Conservation (phyloP, 2,329 filamentous ascomycete genomes). For the Aspergillus niger region DNA sequence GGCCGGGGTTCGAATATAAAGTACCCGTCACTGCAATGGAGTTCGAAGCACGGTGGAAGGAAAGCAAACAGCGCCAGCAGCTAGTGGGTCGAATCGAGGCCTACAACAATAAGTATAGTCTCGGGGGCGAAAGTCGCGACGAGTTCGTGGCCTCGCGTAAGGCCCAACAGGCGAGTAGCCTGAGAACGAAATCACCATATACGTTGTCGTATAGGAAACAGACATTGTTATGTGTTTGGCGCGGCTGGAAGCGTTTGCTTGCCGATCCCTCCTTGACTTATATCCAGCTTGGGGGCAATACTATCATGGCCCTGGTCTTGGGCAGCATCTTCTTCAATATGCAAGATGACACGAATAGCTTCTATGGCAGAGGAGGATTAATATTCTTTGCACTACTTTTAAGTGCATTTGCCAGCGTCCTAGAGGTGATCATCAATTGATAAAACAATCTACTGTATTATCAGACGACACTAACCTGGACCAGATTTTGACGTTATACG, state of each 20-base stretch:
- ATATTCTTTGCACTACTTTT: conserved; percentile 82
- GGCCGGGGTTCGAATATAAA: conserved; percentile 51
- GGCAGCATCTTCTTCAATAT: conserved; percentile 78
- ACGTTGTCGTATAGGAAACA: conserved; percentile 76
- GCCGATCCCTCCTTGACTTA: conserved; percentile 73
- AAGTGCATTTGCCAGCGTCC: conserved; percentile 74
- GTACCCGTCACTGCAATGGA: conserved; percentile 66
- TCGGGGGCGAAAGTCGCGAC: conserved; percentile 32
- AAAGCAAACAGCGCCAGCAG: no score
- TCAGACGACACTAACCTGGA: no score
- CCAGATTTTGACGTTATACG: conserved; percentile 17
- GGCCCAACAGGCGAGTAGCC: conserved; percentile 38
- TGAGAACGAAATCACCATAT: conserved; percentile 71
- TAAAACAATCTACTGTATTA: neutral
- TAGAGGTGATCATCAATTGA: conserved; percentile 51
- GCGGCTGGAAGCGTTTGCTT: conserved; percentile 71
- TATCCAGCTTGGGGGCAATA: conserved; percentile 64
- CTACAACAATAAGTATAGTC: no score
- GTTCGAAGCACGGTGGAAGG: no score
- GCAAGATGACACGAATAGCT: conserved; percentile 62
- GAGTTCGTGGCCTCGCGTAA: conserved; percentile 36
- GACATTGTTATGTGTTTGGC: conserved; percentile 72
- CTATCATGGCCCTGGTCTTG: conserved; percentile 71
- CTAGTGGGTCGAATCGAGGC: no score
- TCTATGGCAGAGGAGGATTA: conserved; percentile 73